These are phyloP conservation scores for Kalanchoe fedtschenkoi DNA, from an alignment of 164 flowering plant genomes.

Conservation along the genomic window DNA sequence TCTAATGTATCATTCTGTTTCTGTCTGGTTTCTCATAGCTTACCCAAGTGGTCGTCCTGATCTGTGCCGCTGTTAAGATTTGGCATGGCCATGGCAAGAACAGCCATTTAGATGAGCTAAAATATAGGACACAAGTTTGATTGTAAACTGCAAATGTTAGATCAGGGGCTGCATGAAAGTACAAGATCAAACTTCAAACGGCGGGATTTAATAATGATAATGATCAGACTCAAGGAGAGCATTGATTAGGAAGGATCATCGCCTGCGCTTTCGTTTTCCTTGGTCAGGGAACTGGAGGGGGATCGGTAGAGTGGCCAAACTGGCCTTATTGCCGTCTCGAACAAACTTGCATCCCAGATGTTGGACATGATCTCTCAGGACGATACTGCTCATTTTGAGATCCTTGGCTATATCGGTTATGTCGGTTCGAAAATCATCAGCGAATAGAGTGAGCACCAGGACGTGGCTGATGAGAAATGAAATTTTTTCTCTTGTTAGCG, in stretches of 20 bases:
- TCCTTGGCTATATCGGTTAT: conserved; percentile 65
- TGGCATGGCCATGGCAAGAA: no score
- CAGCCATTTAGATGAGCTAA: no score
- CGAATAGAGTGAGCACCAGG: conserved; percentile 66
- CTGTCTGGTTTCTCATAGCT: no score
- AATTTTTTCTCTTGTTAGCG: conserved; percentile 32
- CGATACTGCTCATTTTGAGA: conserved; percentile 33
- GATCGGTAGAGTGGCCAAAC: conserved; percentile 42
- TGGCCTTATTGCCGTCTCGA: conserved; percentile 16
- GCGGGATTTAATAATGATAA: no score
- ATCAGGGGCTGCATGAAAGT: no score
- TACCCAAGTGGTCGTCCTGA: no score
- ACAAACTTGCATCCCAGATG: conserved; percentile 60
- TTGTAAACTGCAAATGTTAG: no score
- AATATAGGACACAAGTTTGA: no score
- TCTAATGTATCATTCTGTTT: no score
- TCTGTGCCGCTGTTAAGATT: no score
- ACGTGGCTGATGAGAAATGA: conserved; percentile 58
- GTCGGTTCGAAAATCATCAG: conserved; percentile 52
- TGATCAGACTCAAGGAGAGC: no score
- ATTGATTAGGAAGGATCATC: background rate
- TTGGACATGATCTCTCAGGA: conserved; percentile 32
- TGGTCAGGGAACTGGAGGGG: conserved; percentile 52
- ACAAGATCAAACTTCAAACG: no score
- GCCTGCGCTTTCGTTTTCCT: conserved; percentile 13